Evolutionary conservation across 2,329 filamentous ascomycete genomes (phyloP), one percentile per base, ranked within the genome.

Genomic region (Fusarium abutilonis): DNA sequence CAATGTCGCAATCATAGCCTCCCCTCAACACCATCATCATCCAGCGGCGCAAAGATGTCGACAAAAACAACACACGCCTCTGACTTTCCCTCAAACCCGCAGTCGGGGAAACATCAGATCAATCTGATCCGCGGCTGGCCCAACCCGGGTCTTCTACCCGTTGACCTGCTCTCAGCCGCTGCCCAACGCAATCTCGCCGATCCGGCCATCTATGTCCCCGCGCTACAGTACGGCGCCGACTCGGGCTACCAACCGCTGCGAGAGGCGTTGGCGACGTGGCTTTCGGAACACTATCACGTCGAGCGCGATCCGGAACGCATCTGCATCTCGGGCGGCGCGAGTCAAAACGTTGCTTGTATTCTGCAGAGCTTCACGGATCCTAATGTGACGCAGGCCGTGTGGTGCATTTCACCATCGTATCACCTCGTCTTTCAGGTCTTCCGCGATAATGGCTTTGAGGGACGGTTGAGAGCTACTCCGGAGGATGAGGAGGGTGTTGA

Each of bases 391-490:
- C 80, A 84, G 41, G 86, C 86, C 64, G 81, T 96, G 9, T 97
- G 91, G 90, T 84, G 93, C 75, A 86, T 93, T 2, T 87, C 89
- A 17, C 93, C 93, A 5, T 89, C 89, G 42, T 97, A 96, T 73
- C 90, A 92, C 75, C 80, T 96, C n/a, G 90, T 88, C 0, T 93
- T 90, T 70, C 83, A 88, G n/a, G 91, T 96, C 52, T 93, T 97
- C 70, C 87, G 90, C 55, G 93, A 97, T 75, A 82, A 88, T 6
- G 90, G 92, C 1, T 92, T 96, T 65, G 79, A 80, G 5, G 83
- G 83, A 4, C 84, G 87, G 32, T 72, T 96, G 71, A 82, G 82
- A 45, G 89, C 87, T 2, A 83, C 93, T 11, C 88, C 89, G 1
- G 92, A 96, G 76, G 91, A 94, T 70, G 85, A 85, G 0, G 86